Evolutionary conservation across 106 monocot species (phyloP), one percentile per base, ranked within the genome.

Genomic region (Dendrobium huoshanense): DNA sequence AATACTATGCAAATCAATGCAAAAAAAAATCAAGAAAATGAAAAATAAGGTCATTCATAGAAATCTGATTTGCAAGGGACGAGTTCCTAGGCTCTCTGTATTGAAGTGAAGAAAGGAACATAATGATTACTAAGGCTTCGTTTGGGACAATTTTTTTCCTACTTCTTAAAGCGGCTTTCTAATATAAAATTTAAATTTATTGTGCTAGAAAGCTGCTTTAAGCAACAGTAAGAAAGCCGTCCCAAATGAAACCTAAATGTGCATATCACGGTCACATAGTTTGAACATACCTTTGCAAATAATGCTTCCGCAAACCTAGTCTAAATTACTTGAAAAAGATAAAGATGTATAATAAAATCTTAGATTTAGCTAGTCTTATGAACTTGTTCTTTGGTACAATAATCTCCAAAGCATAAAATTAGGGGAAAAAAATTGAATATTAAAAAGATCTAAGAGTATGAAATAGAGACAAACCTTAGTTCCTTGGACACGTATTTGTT

Each of bases 401-500:
- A 74, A 44, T 74, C 19, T n/a, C 4, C n/a, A 20, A 44, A 44
- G 11, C 4, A 43, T 42, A 41, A 70, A 70, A 70, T 13, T 11
- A 70, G 4, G 4, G 33, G 37, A n/a, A 74, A n/a, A 41, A 19
- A n/a, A 0, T 74, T 43, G 13, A 74, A 44, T 43, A 43, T 74
- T 42, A 42, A 43, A 74, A 74, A 22, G 13, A 44, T 42, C 24
- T 11, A 29, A 42, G 19, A 13, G 20, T 20, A 65, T 55, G 56
- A 80, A 73, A 42, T 48, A 33, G 37, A 44, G 45, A 49, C 55
- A 67, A 25, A 95, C 94, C 94, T 91, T 68, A 95, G 72, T 55
- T 92, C 92, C 77, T 90, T 95, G 65, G 94, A 65, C 18, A 95
- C 88, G 70, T 85, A 95, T 87, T 95, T 95, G 72, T 95, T 95